These are phyloP conservation scores for Pseudogymnoascus verrucosus DNA, from an alignment of 2,329 filamentous ascomycete genomes.

Conservation along the genomic window DNA sequence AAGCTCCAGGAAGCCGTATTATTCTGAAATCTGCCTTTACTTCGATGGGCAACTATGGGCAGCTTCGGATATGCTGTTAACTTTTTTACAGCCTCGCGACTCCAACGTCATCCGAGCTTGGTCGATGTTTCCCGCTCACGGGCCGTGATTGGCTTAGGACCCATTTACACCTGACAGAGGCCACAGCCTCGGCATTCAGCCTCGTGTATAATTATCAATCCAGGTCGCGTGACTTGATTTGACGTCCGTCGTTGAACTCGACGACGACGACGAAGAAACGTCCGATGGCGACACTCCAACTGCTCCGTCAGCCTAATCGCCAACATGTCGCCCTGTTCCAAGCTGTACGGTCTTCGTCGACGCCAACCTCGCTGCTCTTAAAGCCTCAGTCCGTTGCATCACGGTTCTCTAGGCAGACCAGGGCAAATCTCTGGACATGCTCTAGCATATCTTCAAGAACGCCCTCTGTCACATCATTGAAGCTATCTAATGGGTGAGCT, in stretches of 20 bases:
- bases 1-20: neutral
- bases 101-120: slow-evolving; percentile 1
- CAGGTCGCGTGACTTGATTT: slow-evolving; percentile 5
- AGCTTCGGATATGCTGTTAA: neutral
- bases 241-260: slow-evolving; percentile 1
- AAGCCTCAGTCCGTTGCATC: neutral
- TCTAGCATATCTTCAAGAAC: neutral
- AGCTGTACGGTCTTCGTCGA: neutral
- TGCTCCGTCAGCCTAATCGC: slow-evolving; percentile 7
- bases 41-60: neutral
- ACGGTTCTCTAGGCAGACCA: neutral
- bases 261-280: slow-evolving; percentile 4
- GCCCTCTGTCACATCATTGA: neutral
- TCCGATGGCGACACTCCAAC: slow-evolving; percentile 4
- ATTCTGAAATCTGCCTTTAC: neutral
- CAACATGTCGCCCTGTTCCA: neutral
- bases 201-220: slow-evolving; percentile 2
- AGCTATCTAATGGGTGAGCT: neutral
- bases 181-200: neutral
- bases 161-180: neutral
- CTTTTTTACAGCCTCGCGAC: slow-evolving; percentile 4
- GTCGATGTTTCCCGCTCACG: neutral
- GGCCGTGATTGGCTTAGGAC: neutral
- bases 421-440: slow-evolving; percentile 3
- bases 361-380: slow-evolving; percentile 1